Base-by-base conservation (phyloP, 257 asterid species). In the Misopates orontium region DNA sequence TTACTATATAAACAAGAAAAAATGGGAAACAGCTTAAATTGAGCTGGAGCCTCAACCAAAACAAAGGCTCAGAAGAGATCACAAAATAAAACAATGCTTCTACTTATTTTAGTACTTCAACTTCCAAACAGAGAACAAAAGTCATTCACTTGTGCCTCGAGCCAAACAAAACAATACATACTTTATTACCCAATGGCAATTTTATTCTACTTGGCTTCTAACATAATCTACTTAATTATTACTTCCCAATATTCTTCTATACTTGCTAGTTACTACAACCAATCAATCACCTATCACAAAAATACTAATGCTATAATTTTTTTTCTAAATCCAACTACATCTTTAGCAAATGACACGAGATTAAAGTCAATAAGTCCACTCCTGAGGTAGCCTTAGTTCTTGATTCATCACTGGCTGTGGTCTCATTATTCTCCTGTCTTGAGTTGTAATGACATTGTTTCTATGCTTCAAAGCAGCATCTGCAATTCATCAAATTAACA, bases 371-470 rank as follows among this genome's bases (percentile, higher is more conserved):
- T 90, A 90, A 23, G 95, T 87, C 97, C 95, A 90, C 56, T 90
- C 97, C 39, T 73, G 90, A 2, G 97, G 94, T 19, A 87, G 94
- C 62, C 82, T 66, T 16, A 79, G 68, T 54, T 83, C 95, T 25
- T 79, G 83, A 61, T 70, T 60, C 79, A 75, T 69, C 11, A 42
- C 55, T 0, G 75, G 56, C 40, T 18, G 84, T 21, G 83, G 67
- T 14, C 74, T 50, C 4, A 20, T 57, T 15, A 57, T 66, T 73
- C 69, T 64, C 87, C 50, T 79, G 75, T 4, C 63, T 60, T 52
- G 57, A 15, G 14, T 25, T 24, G 64, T 71, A 7, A 24, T 17
- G 10, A 36, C 36, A 39, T 36, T 74, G 24, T 20, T 80, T 16
- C 73, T 52, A 47, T 67, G 68, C 9, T 40, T 62, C 70, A 5